These are phyloP conservation scores for Geotrichum citri-aurantii DNA, from an alignment of 1,139 yeast species.

Conservation along the genomic window DNA sequence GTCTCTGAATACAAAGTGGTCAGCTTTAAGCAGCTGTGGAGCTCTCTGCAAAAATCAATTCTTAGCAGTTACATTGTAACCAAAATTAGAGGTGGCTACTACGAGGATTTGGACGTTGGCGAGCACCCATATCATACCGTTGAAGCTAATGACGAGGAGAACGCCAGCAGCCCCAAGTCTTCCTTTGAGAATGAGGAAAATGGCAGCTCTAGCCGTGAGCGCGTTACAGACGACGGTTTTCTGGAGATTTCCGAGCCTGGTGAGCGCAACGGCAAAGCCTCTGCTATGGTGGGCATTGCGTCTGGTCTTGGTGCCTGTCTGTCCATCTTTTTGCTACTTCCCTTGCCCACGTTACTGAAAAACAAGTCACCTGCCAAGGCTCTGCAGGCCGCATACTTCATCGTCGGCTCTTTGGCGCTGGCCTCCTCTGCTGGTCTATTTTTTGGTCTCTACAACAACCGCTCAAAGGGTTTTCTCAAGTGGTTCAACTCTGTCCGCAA, in stretches of 20 bases:
- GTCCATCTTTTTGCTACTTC: slow-evolving; percentile 63
- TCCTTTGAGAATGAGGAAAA: slow-evolving; percentile 8
- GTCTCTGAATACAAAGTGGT: slow-evolving; percentile 39
- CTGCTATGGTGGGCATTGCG: slow-evolving; percentile 57
- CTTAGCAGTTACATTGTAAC: background rate
- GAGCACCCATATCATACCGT: background rate
- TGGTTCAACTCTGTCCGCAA: slow-evolving; percentile 22
- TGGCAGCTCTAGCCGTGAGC: slow-evolving; percentile 7
- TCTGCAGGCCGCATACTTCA: slow-evolving; percentile 44
- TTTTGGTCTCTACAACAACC: slow-evolving; percentile 45
- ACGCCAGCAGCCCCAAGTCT: background rate
- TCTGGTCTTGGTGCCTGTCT: slow-evolving; percentile 61
- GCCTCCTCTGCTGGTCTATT: slow-evolving; percentile 39
- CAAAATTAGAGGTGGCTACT: background rate
- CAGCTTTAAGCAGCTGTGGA: slow-evolving; percentile 14
- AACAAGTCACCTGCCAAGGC: slow-evolving; percentile 42
- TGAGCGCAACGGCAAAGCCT: slow-evolving; percentile 45
- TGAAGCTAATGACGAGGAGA: slow-evolving; percentile 1
- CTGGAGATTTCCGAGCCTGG: slow-evolving; percentile 19
- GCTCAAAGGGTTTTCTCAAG: slow-evolving; percentile 31
- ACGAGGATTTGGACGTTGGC: background rate
- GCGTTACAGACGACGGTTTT: slow-evolving; percentile 6
- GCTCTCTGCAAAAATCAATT: slow-evolving; percentile 4
- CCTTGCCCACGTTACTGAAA: slow-evolving; percentile 55
- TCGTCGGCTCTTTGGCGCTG: slow-evolving; percentile 46